A percentile compares a stretch with the other conserved stretches of the same genome.
Conservation (phyloP, 768 basidiomycete genomes). For the Suillus placidus region DNA sequence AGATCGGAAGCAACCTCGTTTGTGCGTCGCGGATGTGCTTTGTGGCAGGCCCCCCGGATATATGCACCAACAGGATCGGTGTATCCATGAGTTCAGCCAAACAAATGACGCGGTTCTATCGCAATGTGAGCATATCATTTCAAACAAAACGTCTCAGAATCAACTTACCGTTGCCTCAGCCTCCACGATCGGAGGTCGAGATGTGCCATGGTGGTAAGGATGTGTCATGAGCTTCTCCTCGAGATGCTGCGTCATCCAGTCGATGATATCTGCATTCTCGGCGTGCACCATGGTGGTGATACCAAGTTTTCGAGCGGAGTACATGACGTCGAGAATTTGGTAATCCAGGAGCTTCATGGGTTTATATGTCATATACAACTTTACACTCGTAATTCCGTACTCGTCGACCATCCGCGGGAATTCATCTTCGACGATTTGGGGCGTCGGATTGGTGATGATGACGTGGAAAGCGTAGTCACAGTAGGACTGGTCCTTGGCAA, state of each 20-base stretch:
- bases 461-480: slow-evolving; percentile 38
- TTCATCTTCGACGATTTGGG: slow-evolving; percentile 35
- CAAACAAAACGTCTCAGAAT: not conserved
- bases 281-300: slow-evolving; percentile 24
- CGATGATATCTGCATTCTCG: slow-evolving; percentile 21
- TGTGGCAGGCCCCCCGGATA: slow-evolving; percentile 19
- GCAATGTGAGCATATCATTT: not conserved
- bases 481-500: slow-evolving; percentile 30
- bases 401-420: slow-evolving; percentile 35
- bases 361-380: slow-evolving; percentile 41
- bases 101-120: slow-evolving; percentile 15
- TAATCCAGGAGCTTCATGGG: slow-evolving; percentile 34
- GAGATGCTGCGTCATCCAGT: slow-evolving; percentile 23
- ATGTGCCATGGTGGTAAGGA: slow-evolving; percentile 21
- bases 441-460: slow-evolving; percentile 38
- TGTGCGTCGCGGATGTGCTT: slow-evolving; percentile 21
- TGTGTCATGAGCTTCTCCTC: slow-evolving; percentile 21
- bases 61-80: slow-evolving; percentile 22
- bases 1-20: slow-evolving; percentile 22
- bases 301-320: slow-evolving; percentile 26
- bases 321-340: slow-evolving; percentile 36
- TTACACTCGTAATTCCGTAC: slow-evolving; percentile 37
- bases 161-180: slow-evolving; percentile 17
- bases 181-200: slow-evolving; percentile 22
- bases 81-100: slow-evolving; percentile 24